phyloP scores from a whole-genome alignment of 78 protist species.

The Thecamonas trahens region DNA sequence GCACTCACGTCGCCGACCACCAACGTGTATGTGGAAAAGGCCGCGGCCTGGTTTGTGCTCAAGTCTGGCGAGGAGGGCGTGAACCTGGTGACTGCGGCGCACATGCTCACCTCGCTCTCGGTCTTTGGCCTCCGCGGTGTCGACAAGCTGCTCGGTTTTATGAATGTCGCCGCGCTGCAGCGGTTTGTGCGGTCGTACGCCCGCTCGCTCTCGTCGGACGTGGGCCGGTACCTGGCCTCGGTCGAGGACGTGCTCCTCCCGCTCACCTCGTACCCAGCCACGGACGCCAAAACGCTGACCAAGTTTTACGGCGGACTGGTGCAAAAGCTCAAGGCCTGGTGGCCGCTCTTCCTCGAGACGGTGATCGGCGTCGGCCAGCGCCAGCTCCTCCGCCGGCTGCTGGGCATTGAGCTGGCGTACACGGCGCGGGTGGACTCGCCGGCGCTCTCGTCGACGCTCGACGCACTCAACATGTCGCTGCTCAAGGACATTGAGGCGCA shows the following conservation, averaged over 20 bases:
- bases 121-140: conserved; percentile 71
- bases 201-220: not conserved
- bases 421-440: conserved; percentile 46
- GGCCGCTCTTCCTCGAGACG: too few species aligned
- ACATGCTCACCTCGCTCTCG: conserved; percentile 51
- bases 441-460: conserved; percentile 32
- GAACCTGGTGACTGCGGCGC: not conserved
- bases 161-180: conserved; percentile 70
- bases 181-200: conserved; percentile 1
- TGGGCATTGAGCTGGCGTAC: conserved; percentile 52
- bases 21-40: conserved; percentile 45
- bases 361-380: conserved; percentile 68
- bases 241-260: not conserved
- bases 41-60: conserved; percentile 59
- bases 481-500: conserved; percentile 12
- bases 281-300: too few species aligned
- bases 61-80: not conserved
- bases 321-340: not conserved
- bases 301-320: too few species aligned
- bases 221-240: not conserved
- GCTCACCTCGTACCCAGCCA: too few species aligned
- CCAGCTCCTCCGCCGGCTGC: conserved; percentile 72
- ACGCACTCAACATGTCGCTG: conserved; percentile 23
- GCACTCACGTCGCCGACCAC: conserved; percentile 53
- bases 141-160: conserved; percentile 64